Evolutionary conservation across 306 rosid species (phyloP), one percentile per base, ranked within the genome.

Genomic region (Prunus davidiana): DNA sequence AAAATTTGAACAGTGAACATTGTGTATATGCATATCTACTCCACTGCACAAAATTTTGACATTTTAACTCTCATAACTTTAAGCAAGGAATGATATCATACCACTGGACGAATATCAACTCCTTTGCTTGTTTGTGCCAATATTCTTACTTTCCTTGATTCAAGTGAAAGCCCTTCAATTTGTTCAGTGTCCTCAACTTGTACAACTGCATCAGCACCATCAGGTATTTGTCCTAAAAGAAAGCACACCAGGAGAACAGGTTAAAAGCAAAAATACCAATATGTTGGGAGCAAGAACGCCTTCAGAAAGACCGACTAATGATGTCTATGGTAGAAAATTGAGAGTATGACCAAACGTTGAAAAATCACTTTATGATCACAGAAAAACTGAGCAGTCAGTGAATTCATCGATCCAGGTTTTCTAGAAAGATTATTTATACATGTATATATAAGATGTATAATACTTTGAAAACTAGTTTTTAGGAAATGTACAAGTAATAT

Each of bases 161-260:
- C 88, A 69, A 69, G 77, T 0, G 69, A 73, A 73, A 18, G 73
- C 64, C 54, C 71, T 58, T 73, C 79, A 78, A 91, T 71, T 73
- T 69, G 63, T 73, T 91, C 86, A 22, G 98, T 94, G 83, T 94
- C 87, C 88, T 94, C 98, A 78, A 91, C 93, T 84, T 91, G 98
- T 76, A 94, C 89, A 74, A 94, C 97, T 13, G 98, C 97, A 89
- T 94, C 98, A 46, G 96, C 97, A 74, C 97, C 98, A 78, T 90
- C 95, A 24, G 98, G 98, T 65, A 94, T 94, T 27, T 97, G 98
- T 41, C 98, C 97, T 94, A 65, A 75, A 52, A 65, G 41, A 78
- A 78, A 30, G 74, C 47, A 4, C 13, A 67, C 27, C 71, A 20
- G 82, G 64, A 19, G 68, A 27, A 38, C 43, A 34, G 2, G 51